Conservation (phyloP, 441 rosid genomes). For the Populus hybrid region DNA sequence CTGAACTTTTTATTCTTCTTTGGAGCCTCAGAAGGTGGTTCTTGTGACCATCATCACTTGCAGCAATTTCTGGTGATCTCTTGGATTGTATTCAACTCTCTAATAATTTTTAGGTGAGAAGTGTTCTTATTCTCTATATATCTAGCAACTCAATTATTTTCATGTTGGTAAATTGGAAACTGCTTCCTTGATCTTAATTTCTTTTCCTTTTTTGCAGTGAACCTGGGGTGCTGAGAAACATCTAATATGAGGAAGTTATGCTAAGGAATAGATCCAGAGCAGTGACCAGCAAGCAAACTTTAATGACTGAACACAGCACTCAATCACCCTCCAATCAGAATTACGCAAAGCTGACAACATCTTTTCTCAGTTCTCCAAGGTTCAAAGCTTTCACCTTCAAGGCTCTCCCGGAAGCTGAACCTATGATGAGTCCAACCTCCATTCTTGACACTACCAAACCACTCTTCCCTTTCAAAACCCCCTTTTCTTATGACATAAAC, state of each 20-base stretch:
- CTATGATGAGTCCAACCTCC: slow-evolving; percentile 58
- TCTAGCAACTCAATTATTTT: background rate
- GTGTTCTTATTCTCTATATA: background rate
- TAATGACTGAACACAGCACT: slow-evolving; percentile 56
- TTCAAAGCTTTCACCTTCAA: slow-evolving; percentile 52
- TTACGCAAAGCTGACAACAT: slow-evolving; percentile 23
- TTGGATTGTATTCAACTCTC: background rate
- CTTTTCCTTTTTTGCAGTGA: slow-evolving; percentile 6
- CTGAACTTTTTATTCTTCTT: background rate
- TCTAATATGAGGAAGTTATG: slow-evolving; percentile 30
- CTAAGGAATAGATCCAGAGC: slow-evolving; percentile 59
- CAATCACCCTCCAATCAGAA: slow-evolving; percentile 35
- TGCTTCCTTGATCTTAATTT: background rate
- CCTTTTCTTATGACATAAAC: slow-evolving; percentile 28
- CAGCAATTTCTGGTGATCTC: slow-evolving; percentile 1
- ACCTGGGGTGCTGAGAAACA: background rate
- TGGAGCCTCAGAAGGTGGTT: background rate
- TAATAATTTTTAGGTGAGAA: slow-evolving; percentile 21
- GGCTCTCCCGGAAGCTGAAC: slow-evolving; percentile 41
- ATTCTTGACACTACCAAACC: slow-evolving; percentile 48
- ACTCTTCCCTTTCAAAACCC: slow-evolving; percentile 36
- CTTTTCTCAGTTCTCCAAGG: slow-evolving; percentile 55
- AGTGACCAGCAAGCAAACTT: slow-evolving; percentile 53
- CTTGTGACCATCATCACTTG: slow-evolving; percentile 3
- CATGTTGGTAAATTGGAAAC: background rate